These are phyloP conservation scores for Trichosanthes cucumerina DNA, from an alignment of 306 rosid species.

Conservation along the genomic window DNA sequence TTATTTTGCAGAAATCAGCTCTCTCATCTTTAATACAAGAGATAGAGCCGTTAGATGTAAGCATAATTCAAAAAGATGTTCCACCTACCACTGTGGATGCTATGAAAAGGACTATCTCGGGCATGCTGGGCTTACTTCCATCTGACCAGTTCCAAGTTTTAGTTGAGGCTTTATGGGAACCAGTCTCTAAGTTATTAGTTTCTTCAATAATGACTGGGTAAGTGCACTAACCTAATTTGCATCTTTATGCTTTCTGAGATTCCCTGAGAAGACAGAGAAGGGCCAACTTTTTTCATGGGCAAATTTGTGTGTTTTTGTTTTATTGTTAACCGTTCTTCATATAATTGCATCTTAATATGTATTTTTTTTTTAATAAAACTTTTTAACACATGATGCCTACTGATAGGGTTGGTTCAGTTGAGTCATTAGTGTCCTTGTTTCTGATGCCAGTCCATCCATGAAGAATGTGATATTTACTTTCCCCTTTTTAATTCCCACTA, in stretches of 20 bases:
- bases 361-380: neutral
- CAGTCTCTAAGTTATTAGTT: conserved; percentile 76
- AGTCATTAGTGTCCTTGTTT: neutral
- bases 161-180: conserved; percentile 85
- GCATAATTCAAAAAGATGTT: conserved; percentile 80
- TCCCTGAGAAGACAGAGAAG: neutral
- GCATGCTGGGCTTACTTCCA: conserved; percentile 93
- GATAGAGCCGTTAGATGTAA: conserved; percentile 85
- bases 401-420: neutral
- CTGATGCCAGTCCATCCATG: neutral
- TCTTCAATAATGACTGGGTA: conserved; percentile 98
- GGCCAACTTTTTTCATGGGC: neutral
- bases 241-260: neutral
- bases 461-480: neutral
- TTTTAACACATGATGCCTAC: neutral
- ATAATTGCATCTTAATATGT: neutral
- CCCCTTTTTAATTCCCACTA: neutral
- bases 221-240: conserved; percentile 7
- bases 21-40: conserved; percentile 71
- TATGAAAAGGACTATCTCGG: conserved; percentile 89
- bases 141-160: conserved; percentile 80
- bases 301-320: neutral
- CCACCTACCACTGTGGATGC: conserved; percentile 79
- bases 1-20: conserved; percentile 47
- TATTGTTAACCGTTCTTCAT: neutral